These are phyloP conservation scores for Trametes cingulata DNA, from an alignment of 768 basidiomycete genomes.

Conservation along the genomic window DNA sequence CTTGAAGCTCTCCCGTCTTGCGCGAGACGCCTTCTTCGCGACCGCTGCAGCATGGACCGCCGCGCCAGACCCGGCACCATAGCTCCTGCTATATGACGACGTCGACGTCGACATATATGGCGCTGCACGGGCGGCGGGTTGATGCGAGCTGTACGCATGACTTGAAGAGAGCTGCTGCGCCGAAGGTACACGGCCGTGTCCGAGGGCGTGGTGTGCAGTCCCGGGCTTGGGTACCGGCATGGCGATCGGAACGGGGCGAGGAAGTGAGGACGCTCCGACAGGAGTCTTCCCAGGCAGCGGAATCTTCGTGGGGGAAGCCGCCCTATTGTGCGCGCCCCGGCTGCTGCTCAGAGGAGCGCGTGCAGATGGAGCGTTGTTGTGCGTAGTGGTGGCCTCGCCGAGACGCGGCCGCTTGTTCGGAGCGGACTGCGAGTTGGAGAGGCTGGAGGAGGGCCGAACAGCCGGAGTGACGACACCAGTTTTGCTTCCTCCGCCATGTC, in stretches of 20 bases:
- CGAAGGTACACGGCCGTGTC: conserved; percentile 50
- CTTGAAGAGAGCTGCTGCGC: conserved; percentile 29
- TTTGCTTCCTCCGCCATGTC: conserved; percentile 31
- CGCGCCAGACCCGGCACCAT: conserved; percentile 10
- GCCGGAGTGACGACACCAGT: conserved; percentile 60
- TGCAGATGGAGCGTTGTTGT: conserved; percentile 18
- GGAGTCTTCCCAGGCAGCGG: conserved; percentile 35
- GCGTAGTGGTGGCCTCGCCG: conserved; percentile 38
- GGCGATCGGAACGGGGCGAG: conserved; percentile 44
- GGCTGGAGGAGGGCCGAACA: conserved; percentile 53
- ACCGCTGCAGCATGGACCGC: conserved; percentile 26
- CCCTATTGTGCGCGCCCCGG: conserved; percentile 32
- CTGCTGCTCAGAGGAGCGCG: conserved; percentile 31
- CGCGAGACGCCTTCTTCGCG: conserved; percentile 52
- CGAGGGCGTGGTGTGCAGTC: conserved; percentile 54
- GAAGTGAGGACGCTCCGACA: conserved; percentile 31
- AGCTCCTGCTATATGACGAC: conserved; percentile 21
- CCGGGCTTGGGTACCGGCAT: conserved; percentile 54
- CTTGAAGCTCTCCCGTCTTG: conserved; percentile 77
- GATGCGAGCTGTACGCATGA: conserved; percentile 23
- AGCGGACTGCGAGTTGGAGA: conserved; percentile 44
- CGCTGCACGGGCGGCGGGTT: conserved; percentile 14
- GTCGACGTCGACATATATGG: conserved; percentile 23
- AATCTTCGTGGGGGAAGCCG: conserved; percentile 54
- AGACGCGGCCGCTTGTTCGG: conserved; percentile 67